A percentile compares a stretch with the other conserved stretches of the same genome.
phyloP scores from a whole-genome alignment of 306 rosid genomes.

The Fragaria ananassa region DNA sequence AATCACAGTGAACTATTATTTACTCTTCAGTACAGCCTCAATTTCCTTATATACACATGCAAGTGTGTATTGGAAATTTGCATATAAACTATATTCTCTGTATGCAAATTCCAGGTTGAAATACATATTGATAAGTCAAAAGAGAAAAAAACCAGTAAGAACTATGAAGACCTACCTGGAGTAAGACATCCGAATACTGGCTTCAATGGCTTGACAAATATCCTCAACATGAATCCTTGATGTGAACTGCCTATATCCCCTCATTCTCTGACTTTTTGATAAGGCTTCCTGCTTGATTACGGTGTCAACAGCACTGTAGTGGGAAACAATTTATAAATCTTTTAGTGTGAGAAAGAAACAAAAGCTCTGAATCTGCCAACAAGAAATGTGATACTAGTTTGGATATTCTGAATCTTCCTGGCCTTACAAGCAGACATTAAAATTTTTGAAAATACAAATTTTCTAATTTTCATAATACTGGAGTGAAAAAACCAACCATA shows the following conservation, averaged over 20 bases:
- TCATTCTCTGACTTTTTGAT: slow-evolving; percentile 59
- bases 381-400: neutral
- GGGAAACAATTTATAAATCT: slow-evolving; percentile 17
- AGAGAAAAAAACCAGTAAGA: neutral
- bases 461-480: neutral
- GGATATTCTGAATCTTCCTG: neutral
- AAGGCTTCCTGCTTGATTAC: slow-evolving; percentile 54
- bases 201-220: slow-evolving; percentile 73
- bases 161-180: slow-evolving; percentile 35
- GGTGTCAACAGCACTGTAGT: slow-evolving; percentile 69
- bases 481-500: too few species aligned
- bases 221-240: slow-evolving; percentile 84
- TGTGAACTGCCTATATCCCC: slow-evolving; percentile 54
- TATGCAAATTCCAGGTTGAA: neutral
- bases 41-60: neutral
- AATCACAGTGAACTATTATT: neutral
- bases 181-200: slow-evolving; percentile 42
- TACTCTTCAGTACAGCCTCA: too few species aligned
- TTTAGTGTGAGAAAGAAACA: slow-evolving; percentile 2
- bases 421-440: slow-evolving; percentile 1
- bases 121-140: neutral
- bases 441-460: neutral
- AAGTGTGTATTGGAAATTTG: neutral
- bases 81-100: neutral
- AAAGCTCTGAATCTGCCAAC: neutral